phyloP scores from a whole-genome alignment of 257 asterid species.

The Anisodus acutangulus region DNA sequence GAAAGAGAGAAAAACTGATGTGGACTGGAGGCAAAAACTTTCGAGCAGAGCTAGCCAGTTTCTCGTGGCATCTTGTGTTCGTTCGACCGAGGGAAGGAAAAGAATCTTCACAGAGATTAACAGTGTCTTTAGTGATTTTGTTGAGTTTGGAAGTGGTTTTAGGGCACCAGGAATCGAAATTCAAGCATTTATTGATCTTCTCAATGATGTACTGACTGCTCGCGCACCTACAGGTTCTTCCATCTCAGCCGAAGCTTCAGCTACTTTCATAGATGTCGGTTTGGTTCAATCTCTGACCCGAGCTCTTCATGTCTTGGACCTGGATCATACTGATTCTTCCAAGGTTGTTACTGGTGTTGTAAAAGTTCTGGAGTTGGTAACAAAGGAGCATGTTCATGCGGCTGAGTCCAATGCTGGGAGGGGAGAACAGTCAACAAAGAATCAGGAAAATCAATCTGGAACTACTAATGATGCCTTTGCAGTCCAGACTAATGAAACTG shows the following conservation, averaged over 20 bases:
- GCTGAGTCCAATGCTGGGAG: conserved; percentile 64
- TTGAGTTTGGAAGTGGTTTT: conserved; percentile 60
- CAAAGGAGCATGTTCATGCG: conserved; percentile 90
- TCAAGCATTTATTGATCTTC: conserved; percentile 75
- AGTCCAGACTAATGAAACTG: conserved; percentile 49
- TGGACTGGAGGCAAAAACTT: conserved; percentile 95
- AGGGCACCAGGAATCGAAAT: conserved; percentile 64
- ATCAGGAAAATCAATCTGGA: conserved; percentile 55
- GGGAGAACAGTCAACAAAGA: conserved; percentile 57
- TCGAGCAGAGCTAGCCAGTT: conserved; percentile 89
- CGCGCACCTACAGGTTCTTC: conserved; percentile 90
- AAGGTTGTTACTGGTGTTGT: conserved; percentile 79
- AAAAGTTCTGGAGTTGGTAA: conserved; percentile 86
- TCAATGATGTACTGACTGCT: conserved; percentile 83
- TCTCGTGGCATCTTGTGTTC: conserved; percentile 91
- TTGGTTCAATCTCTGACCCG: conserved; percentile 74
- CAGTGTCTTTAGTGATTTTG: conserved; percentile 69
- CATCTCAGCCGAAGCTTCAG: conserved; percentile 85
- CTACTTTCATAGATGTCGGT: conserved; percentile 82
- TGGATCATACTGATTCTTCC: conserved; percentile 81
- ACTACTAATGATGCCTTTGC: conserved; percentile 47
- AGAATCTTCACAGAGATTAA: conserved; percentile 75
- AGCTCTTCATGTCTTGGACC: conserved; percentile 74
- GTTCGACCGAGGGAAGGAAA: conserved; percentile 88
- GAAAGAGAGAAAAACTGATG: conserved; percentile 81